A percentile compares a stretch with the other conserved stretches of the same genome.
Conservation (phyloP, 2,329 filamentous ascomycete genomes). For the Capronia americana region DNA sequence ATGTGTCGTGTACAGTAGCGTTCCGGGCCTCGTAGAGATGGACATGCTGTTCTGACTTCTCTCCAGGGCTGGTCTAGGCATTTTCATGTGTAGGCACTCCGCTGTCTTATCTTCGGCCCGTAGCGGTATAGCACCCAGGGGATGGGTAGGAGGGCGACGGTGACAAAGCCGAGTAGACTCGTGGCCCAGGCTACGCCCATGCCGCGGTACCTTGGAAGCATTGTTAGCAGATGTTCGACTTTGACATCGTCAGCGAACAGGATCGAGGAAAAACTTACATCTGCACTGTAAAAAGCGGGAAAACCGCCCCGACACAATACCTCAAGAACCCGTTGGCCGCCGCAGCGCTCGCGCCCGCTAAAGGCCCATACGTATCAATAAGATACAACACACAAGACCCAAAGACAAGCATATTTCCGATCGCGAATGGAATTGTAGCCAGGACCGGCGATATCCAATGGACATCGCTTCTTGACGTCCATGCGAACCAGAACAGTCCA, state of each 20-base stretch:
- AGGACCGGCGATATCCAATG: constrained; percentile 49
- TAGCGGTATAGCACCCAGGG: constrained; percentile 53
- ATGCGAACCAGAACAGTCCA: constrained; percentile 56
- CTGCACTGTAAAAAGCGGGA: constrained; percentile 47
- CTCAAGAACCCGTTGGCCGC: constrained; percentile 47
- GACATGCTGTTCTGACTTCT: neutral
- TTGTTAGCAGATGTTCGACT: neutral
- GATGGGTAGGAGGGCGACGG: constrained; percentile 47
- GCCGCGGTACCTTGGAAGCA: constrained; percentile 36
- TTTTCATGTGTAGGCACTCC: constrained; percentile 44
- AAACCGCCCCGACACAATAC: constrained; percentile 45
- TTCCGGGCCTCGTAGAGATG: neutral
- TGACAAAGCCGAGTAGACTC: constrained; percentile 45
- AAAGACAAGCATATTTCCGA: constrained; percentile 43
- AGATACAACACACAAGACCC: constrained; percentile 55
- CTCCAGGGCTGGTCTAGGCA: neutral
- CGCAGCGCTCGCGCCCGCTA: constrained; percentile 42
- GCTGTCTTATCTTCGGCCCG: constrained; percentile 48
- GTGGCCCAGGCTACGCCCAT: constrained; percentile 46
- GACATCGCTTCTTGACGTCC: constrained; percentile 50
- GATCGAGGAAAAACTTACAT: constrained; percentile 39
- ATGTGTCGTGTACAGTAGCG: neutral
- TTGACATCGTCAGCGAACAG: neutral
- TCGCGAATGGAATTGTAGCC: constrained; percentile 41
- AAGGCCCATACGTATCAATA: constrained; percentile 42